A percentile compares a stretch with the other conserved stretches of the same genome.
These are phyloP conservation scores for Magnaporthiopsis poae DNA, from an alignment of 2,329 filamentous ascomycete species.

Conservation along the genomic window DNA sequence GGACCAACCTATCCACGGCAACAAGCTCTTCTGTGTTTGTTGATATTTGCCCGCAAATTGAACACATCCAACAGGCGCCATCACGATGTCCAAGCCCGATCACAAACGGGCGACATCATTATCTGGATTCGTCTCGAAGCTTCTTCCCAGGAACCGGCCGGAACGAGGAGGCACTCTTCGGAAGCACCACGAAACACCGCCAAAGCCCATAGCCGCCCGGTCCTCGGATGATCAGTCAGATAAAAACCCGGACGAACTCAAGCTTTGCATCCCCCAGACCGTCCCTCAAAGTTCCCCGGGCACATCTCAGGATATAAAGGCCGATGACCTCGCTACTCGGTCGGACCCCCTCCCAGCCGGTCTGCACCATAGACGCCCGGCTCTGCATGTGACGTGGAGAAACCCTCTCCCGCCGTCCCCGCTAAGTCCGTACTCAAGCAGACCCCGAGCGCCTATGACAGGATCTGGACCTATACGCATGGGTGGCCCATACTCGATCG, in stretches of 20 bases:
- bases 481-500: not conserved
- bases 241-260: conserved; percentile 4
- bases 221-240: not conserved
- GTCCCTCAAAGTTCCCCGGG: not conserved
- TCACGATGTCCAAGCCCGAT: not conserved
- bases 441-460: not conserved
- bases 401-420: not conserved
- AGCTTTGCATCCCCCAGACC: conserved; percentile 2
- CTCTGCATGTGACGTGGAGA: not conserved
- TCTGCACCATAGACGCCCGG: not conserved
- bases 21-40: not conserved
- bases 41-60: not conserved
- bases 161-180: conserved; percentile 42
- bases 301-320: not conserved
- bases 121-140: conserved; percentile 27
- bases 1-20: not conserved
- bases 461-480: not conserved
- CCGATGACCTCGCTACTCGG: not conserved
- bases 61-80: too few species aligned
- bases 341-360: not conserved
- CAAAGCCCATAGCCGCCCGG: not conserved
- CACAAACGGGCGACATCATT: conserved; percentile 10
- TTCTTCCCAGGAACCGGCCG: conserved; percentile 38
- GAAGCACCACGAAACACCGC: conserved; percentile 12
- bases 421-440: not conserved